These are phyloP conservation scores for Plantago lanceolata DNA, from an alignment of 305 asterid genomes.

Conservation along the genomic window DNA sequence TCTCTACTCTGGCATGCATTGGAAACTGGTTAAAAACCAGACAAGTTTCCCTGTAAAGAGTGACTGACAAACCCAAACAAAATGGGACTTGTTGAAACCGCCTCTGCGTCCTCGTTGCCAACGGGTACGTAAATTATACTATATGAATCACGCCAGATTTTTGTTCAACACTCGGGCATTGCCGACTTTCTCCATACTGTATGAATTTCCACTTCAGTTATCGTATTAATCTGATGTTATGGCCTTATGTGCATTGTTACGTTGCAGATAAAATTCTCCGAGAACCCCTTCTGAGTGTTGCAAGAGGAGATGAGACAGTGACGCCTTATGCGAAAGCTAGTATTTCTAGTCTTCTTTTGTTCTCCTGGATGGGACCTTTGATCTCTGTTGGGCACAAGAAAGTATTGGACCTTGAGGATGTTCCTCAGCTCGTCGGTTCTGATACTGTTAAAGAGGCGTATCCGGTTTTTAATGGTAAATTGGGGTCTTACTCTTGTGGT, in stretches of 20 bases:
- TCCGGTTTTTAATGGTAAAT: conserved; percentile 41
- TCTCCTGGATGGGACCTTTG: conserved; percentile 76
- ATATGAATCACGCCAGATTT: conserved; percentile 28
- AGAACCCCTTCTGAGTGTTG: conserved; percentile 59
- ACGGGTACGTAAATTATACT: conserved; percentile 27
- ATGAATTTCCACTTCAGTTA: conserved; percentile 34
- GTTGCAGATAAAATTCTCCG: conserved; percentile 29
- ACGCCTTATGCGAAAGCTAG: conserved; percentile 69
- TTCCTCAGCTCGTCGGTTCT: conserved; percentile 60
- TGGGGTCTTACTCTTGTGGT: conserved; percentile 31
- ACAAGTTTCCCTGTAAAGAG: too few relatives aligned
- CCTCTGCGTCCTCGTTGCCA: not conserved
- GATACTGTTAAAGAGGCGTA: conserved; percentile 63
- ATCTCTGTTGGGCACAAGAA: conserved; percentile 59
- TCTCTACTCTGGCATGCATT: too few relatives aligned
- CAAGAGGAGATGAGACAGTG: conserved; percentile 58
- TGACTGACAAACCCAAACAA: not conserved
- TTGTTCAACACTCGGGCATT: conserved; percentile 18
- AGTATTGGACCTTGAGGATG: conserved; percentile 74
- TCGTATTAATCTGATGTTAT: conserved; percentile 45
- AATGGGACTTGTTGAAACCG: conserved; percentile 22
- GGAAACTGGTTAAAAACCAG: too few relatives aligned
- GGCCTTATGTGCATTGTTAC: too few relatives aligned
- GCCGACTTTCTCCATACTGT: conserved; percentile 30
- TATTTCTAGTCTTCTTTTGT: conserved; percentile 47